phyloP scores from a whole-genome alignment of 805 yeast genomes.

The Brettanomyces sp. region DNA sequence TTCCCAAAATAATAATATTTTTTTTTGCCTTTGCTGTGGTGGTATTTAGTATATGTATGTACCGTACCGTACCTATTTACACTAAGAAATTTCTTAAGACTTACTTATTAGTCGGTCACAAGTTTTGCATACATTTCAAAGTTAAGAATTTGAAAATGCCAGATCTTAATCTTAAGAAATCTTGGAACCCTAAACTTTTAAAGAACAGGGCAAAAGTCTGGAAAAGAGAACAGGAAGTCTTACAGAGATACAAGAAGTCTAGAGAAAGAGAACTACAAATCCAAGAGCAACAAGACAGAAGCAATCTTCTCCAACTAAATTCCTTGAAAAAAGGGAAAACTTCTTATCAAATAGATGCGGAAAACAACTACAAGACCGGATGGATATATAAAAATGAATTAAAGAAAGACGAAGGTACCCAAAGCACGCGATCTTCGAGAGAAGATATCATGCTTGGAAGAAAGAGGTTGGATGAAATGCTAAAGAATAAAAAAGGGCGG shows the following conservation, averaged over 20 bases:
- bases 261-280: conserved; percentile 58
- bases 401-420: conserved; percentile 23
- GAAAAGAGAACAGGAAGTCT: conserved; percentile 68
- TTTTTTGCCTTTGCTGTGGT: no score
- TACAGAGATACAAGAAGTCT: conserved; percentile 59
- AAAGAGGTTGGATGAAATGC: conserved; percentile 30
- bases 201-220: conserved; percentile 82
- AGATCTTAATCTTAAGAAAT: conserved; percentile 81
- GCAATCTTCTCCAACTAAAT: conserved; percentile 33
- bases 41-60: no score
- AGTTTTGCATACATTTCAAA: no score
- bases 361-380: conserved; percentile 33
- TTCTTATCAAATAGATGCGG: conserved; percentile 20
- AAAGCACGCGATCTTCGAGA: not conserved
- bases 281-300: conserved; percentile 48
- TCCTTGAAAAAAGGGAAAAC: conserved; percentile 31
- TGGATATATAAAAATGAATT: conserved; percentile 81
- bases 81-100: no score
- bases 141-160: conserved; percentile 26
- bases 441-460: conserved; percentile 46
- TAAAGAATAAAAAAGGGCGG: not conserved
- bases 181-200: conserved; percentile 90
- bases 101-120: no score
- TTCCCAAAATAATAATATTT: no score
- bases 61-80: no score